Evolutionary conservation across 257 asterid species (phyloP).

Genomic region (Perilla frutescens): DNA sequence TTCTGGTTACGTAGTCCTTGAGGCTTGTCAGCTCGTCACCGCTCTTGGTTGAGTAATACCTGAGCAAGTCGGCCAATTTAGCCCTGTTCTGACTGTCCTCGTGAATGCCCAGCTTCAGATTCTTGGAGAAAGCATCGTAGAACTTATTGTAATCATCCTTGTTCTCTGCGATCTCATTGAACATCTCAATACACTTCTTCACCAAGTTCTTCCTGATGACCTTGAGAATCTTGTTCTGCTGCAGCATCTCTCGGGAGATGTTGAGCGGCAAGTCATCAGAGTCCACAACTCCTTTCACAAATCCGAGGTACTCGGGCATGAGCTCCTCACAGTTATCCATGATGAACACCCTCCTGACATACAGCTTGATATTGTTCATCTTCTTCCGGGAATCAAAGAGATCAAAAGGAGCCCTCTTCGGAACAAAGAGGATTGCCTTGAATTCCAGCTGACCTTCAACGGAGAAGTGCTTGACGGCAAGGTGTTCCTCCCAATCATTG

Average conservation of each 20-base stretch:
- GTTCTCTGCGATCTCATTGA: constrained; percentile 53
- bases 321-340: constrained; percentile 60
- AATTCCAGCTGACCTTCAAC: constrained; percentile 55
- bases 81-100: constrained; percentile 54
- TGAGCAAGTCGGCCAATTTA: constrained; percentile 46
- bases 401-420: constrained; percentile 53
- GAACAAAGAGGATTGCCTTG: constrained; percentile 53
- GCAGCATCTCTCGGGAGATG: constrained; percentile 52
- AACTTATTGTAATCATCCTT: constrained; percentile 53
- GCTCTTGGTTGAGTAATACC: constrained; percentile 52
- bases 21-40: constrained; percentile 52
- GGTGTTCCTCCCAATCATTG: constrained; percentile 58
- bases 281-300: constrained; percentile 53
- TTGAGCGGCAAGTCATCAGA: constrained; percentile 55
- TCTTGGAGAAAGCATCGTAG: constrained; percentile 55
- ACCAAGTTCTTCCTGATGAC: constrained; percentile 50
- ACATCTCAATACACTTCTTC: constrained; percentile 58
- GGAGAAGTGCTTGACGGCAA: constrained; percentile 57
- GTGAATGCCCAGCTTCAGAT: constrained; percentile 52
- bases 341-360: constrained; percentile 55
- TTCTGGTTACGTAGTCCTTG: constrained; percentile 50
- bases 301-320: constrained; percentile 52
- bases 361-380: constrained; percentile 54
- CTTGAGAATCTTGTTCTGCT: constrained; percentile 52
- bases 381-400: constrained; percentile 50